Evolutionary conservation across 768 basidiomycete species (phyloP), one percentile per base, ranked within the genome.

Genomic region (Multifurca ochricompacta): DNA sequence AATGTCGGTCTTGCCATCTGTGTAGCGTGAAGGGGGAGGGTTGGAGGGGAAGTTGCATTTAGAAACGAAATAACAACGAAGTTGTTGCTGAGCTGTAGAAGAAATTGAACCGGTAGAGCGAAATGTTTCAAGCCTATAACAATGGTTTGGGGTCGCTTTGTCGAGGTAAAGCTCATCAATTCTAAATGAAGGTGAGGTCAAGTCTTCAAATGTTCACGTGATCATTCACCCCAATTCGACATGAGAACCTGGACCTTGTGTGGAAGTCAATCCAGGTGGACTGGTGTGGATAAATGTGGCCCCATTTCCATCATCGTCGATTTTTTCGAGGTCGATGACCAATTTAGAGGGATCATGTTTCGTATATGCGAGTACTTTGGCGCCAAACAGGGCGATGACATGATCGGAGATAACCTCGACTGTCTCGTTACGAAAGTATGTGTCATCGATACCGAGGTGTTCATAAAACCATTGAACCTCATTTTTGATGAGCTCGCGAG

Each of bases 401-500:
- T 94, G 89, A 69, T 91, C 88, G 6, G 80, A 79, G 69, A 91
- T 87, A 59, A 88, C 80, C 42, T 78, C 77, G 54, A 76, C 71
- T 1, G 79, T 78, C 67, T 91, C 87, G 62, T 82, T 87, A 66
- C 83, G 81, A 69, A 97, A 94, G 70, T 95, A 91, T 8, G 85
- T 91, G 71, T 91, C 88, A 73, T 91, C 88, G 74, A 91, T 89
- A 61, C 90, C 88, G 61, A 91, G 84, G 58, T 82, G 77, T 25
- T 83, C 74, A 77, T 97, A 98, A 79, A 96, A 98, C 94, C 94
- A 99, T 68, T 85, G 80, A 64, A 98, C 91, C 70, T 99, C 95
- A 68, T 83, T 81, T 56, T 75, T 70, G 60, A 95, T 87, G 59
- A 98, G 81, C 64, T 92, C 85, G 53, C 78, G 81, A 1, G 96